Evolutionary conservation across 106 monocot genomes (phyloP).

Genomic region (Apostasia shenzhenica): DNA sequence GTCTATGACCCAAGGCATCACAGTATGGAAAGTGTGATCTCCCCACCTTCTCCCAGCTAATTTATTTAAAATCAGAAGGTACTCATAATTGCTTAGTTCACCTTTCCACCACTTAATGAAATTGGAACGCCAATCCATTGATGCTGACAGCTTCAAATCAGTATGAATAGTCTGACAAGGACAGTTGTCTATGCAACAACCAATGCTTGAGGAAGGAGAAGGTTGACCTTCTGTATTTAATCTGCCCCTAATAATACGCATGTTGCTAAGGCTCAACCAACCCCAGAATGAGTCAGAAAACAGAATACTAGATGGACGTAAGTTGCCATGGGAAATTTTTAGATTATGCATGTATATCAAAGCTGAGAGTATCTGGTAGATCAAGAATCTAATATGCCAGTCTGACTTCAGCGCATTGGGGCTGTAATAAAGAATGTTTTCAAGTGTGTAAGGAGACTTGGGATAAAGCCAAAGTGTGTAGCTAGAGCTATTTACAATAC

Average conservation of each 20-base stretch:
- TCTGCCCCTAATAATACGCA: constrained; percentile 10
- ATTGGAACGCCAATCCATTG: constrained; percentile 51
- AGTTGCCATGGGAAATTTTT: constrained; percentile 65
- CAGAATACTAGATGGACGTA: constrained; percentile 61
- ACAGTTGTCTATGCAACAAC: constrained; percentile 29
- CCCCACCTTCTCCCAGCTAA: constrained; percentile 98
- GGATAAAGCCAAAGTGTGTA: constrained; percentile 51
- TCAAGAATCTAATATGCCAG: constrained; percentile 77
- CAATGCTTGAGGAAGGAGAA: constrained; percentile 10
- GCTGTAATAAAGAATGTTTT: constrained; percentile 69
- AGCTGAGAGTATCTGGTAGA: constrained; percentile 80
- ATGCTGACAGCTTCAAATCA: constrained; percentile 34
- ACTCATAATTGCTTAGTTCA: constrained; percentile 95
- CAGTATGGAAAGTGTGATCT: constrained; percentile 84
- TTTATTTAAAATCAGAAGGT: constrained; percentile 81
- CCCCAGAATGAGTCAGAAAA: constrained; percentile 65
- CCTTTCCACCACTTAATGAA: constrained; percentile 83
- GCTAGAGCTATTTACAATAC: constrained; percentile 34
- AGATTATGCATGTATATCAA: constrained; percentile 58
- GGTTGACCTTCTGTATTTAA: constrained; percentile 12
- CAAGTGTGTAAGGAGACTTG: constrained; percentile 63
- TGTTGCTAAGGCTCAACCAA: constrained; percentile 56
- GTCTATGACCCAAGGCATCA: constrained; percentile 99
- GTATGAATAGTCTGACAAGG: constrained; percentile 37
- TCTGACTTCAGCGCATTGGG: constrained; percentile 71